Base-by-base conservation (phyloP, 495 filamentous ascomycete genomes). In the Pyrenopolyporus hunteri region DNA sequence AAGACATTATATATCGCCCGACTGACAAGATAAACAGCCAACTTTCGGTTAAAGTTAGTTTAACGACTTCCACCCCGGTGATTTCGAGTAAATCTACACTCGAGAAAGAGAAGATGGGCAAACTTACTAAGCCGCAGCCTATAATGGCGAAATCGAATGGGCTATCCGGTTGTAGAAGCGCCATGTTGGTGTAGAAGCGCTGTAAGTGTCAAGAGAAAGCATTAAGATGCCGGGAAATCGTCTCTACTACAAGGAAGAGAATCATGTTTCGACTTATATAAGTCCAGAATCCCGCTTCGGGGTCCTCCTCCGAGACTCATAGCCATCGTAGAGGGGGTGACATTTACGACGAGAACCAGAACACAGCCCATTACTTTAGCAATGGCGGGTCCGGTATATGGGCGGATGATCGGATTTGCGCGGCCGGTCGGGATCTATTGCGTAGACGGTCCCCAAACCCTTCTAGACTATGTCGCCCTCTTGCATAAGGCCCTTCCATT, bases 1-100 rank as follows among this genome's bases (percentile, higher is more conserved):
- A 68, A 78, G 31, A 75, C 14, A 56, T 74, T 76, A 37, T 77
- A 78, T n/a, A 78, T 47, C 4, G 45, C 32, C 8, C 22, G 22
- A 2, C 54, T 45, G 17, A 55, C 23, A 35, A 63, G 8, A 28
- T 40, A 46, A 5, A 53, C 29, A 2, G 47, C 23, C 4, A 23
- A 13, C 67, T 69, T 52, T n/a, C 16, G 13, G 16, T 19, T 13
- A 0, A 2, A 6, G 36, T 60, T 31, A 57, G 63, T 36, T 29
- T 1, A 32, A 28, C 29, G 1, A 8, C 3, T 46, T 43, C 10
- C 22, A 19, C 14, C 36, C 29, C 9, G n/a, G 9, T 7, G 6
- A 3, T 33, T 11, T 39, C 3, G 16, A 32, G 26, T 7, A 8
- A 2, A 19, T 10, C 19, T 20, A 5, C 10, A 3, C 7, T 9